Conservation (phyloP, 306 rosid genomes). For the Inga oerstediana region DNA sequence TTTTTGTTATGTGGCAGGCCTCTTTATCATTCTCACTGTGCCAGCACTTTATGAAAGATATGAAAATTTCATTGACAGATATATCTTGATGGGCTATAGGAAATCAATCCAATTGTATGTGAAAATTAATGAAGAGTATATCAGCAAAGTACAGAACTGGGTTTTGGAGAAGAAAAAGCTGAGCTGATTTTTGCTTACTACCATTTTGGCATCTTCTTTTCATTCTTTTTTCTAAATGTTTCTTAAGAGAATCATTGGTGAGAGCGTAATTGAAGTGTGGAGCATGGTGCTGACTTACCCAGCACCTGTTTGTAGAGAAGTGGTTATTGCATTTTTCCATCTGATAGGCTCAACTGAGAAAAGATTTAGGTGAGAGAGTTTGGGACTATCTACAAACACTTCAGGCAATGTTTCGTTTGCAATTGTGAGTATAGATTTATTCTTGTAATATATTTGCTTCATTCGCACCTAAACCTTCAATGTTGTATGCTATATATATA, state of each 20-base stretch:
- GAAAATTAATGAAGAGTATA: constrained; percentile 56
- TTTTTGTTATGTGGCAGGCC: constrained; percentile 60
- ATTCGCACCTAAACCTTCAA: background rate
- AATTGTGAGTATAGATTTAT: constrained; percentile 13
- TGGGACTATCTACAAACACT: background rate
- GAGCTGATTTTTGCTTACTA: constrained; percentile 46
- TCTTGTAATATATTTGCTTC: constrained; percentile 17
- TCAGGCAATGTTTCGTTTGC: constrained; percentile 6
- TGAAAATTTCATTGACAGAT: constrained; percentile 72
- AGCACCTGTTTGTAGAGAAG: background rate
- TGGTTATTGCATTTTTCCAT: constrained; percentile 33
- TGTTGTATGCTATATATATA: background rate
- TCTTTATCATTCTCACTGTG: constrained; percentile 68
- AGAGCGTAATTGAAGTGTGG: constrained; percentile 41
- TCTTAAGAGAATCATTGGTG: constrained; percentile 29
- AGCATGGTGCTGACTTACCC: constrained; percentile 22
- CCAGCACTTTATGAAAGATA: constrained; percentile 84
- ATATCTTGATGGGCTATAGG: constrained; percentile 54
- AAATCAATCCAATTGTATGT: constrained; percentile 60
- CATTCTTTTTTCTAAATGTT: background rate
- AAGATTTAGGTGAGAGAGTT: constrained; percentile 16
- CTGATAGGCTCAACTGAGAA: constrained; percentile 5
- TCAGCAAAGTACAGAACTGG: constrained; percentile 56
- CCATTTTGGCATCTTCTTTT: constrained; percentile 20
- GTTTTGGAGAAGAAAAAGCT: constrained; percentile 73